Conservation (phyloP, 805 yeast genomes). For the Saturnispora sanitii region DNA sequence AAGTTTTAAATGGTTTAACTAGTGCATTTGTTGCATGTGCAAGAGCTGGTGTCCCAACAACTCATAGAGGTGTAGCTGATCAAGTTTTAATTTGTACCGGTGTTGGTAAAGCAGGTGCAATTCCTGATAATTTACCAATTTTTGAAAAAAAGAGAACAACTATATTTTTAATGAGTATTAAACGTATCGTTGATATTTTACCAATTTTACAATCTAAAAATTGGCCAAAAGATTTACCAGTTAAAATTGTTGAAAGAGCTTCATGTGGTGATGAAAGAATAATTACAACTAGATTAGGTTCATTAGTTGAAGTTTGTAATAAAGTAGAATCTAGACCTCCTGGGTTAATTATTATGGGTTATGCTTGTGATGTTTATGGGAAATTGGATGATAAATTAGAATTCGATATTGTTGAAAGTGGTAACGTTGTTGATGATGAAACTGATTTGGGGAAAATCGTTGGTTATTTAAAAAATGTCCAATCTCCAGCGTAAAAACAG, state of each 20-base stretch:
- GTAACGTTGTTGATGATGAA: slow-evolving; percentile 10
- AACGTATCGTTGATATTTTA: slow-evolving; percentile 53
- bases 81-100: slow-evolving; percentile 93
- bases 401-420: slow-evolving; percentile 19
- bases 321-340: slow-evolving; percentile 86
- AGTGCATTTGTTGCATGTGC: slow-evolving; percentile 87
- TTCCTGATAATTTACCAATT: slow-evolving; percentile 63
- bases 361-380: slow-evolving; percentile 42
- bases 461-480: slow-evolving; percentile 7
- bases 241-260: slow-evolving; percentile 82
- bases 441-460: slow-evolving; percentile 10
- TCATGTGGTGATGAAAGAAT: slow-evolving; percentile 89
- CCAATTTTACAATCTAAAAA: slow-evolving; percentile 35
- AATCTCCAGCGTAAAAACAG: no score
- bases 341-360: slow-evolving; percentile 76
- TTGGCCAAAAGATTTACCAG: slow-evolving; percentile 70
- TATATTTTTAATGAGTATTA: slow-evolving; percentile 83
- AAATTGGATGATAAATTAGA: slow-evolving; percentile 16
- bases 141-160: slow-evolving; percentile 69
- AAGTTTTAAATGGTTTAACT: slow-evolving; percentile 79
- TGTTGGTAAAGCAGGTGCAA: slow-evolving; percentile 78
- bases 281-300: slow-evolving; percentile 57
- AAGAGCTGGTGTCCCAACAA: slow-evolving; percentile 74
- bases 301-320: slow-evolving; percentile 65
- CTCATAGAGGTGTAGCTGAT: slow-evolving; percentile 86